Percentiles rank a stretch among this genome's conserved stretches.
Conservation (phyloP, 1,284 basidiomycete genomes). For the Neotropicomus parvogracilis region DNA sequence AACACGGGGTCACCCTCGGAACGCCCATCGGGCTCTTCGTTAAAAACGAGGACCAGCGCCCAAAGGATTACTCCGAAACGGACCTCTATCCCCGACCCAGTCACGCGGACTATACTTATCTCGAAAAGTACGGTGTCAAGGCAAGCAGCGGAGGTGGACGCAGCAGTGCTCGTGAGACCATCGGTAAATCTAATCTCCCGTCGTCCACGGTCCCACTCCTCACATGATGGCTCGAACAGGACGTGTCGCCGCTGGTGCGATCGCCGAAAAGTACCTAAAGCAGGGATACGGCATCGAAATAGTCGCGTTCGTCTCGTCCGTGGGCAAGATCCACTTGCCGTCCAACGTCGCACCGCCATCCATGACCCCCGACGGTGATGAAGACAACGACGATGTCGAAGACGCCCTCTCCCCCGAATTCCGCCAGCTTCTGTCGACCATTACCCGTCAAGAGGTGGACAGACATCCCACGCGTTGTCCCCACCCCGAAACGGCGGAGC, state of each 20-base stretch:
- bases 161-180: slow-evolving; percentile 94
- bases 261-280: slow-evolving; percentile 95
- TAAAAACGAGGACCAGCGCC: slow-evolving; percentile 97
- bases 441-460: slow-evolving; percentile 90
- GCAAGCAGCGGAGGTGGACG: slow-evolving; percentile 95
- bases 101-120: slow-evolving; percentile 98
- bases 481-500: slow-evolving; percentile 80
- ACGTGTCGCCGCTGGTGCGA: slow-evolving; percentile 95
- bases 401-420: slow-evolving; percentile 86
- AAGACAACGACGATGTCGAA: slow-evolving; percentile 68
- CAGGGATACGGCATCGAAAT: slow-evolving; percentile 90
- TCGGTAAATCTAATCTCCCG: slow-evolving; percentile 51
- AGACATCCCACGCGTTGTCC: slow-evolving; percentile 88
- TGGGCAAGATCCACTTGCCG: slow-evolving; percentile 88
- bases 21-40: slow-evolving; percentile 96
- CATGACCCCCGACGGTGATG: slow-evolving; percentile 40
- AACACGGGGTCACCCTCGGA: slow-evolving; percentile 92
- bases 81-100: slow-evolving; percentile 96
- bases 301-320: slow-evolving; percentile 94
- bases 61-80: slow-evolving; percentile 98
- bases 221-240: slow-evolving; percentile 43
- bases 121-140: slow-evolving; percentile 97
- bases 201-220: slow-evolving; percentile 5
- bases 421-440: slow-evolving; percentile 70
- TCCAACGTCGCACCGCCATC: slow-evolving; percentile 43